Base-by-base conservation (phyloP, 306 rosid species). In the Cicer pinnatifidum region DNA sequence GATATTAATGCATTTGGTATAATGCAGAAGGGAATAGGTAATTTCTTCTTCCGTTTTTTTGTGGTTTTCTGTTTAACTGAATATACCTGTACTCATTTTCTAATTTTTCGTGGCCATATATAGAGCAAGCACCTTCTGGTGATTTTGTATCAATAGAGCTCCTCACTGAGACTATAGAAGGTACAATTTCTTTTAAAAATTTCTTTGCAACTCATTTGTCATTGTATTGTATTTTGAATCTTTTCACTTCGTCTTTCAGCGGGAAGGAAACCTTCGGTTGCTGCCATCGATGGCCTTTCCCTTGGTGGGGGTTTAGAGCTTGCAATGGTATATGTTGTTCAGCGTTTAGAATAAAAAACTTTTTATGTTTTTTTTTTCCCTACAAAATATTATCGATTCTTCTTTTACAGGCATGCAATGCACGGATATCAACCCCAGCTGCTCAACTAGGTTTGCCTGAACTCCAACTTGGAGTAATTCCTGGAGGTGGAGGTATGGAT, bases 201-300 rank as follows among this genome's bases (percentile, higher is more conserved):
- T 48, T 51, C 72, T 53, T 40, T 69, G 47, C 41, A 33, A 50
- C 75, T 33, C 41, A 12, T 41, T 46, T 74, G 16, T 64, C 11
- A 78, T 39, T 81, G 48, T 65, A 11, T 37, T 65, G 59, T 17
- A 19, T 50, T 75, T 69, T 78, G 72, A 79, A 37, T 64, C 20
- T 43, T 15, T 33, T 81, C 62, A 47, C 68, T 71, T 63, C 62
- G 37, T 79, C 61, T 83, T 66, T 77, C 86, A 93, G 98, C 88
- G 23, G 76, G 90, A 44, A 85, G 78, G 87, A 93, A 93, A 37
- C 98, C 98, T 17, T 85, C 93, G 1, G 97, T 93, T 83, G 98
- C 98, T 64, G 98, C 98, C 72, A 89, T 93, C 75, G 97, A 93
- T 84, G 98, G 98, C 70, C 94, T 93, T 75, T 96, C 98, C 82